phyloP scores from a whole-genome alignment of 2,329 filamentous ascomycete genomes.

The Penicillium sp. region DNA sequence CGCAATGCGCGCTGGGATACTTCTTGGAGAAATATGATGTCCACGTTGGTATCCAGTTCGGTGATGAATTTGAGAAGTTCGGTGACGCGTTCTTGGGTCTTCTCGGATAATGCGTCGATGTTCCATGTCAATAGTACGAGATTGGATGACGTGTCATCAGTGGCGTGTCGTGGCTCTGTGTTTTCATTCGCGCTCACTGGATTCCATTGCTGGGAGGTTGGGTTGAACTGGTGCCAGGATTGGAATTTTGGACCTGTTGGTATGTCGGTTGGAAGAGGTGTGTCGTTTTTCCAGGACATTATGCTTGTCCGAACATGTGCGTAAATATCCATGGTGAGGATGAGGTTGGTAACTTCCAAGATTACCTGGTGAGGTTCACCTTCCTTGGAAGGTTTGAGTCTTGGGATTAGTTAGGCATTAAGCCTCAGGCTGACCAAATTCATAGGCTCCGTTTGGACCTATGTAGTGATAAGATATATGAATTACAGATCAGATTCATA shows the following conservation, averaged over 20 bases:
- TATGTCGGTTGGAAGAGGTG: not conserved
- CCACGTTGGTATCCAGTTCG: not conserved
- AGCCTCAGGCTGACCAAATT: not conserved
- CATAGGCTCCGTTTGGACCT: not conserved
- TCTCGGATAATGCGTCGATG: constrained; percentile 9
- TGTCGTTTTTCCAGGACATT: not conserved
- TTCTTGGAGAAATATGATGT: constrained; percentile 17
- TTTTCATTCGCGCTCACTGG: not conserved
- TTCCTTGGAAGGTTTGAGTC: not conserved
- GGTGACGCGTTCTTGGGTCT: constrained; percentile 6
- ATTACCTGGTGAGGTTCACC: not conserved
- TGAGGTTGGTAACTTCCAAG: not conserved
- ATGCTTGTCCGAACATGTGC: not conserved
- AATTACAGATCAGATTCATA: not conserved
- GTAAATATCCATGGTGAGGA: not conserved
- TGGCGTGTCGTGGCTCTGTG: not conserved
- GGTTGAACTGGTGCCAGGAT: constrained; percentile 1
- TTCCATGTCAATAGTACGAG: constrained; percentile 16
- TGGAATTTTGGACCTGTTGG: not conserved
- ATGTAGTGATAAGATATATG: not conserved
- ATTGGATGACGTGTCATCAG: not conserved
- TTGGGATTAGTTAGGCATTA: not conserved
- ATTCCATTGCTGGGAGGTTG: not conserved
- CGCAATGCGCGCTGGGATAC: constrained; percentile 9
- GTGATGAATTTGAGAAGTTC: constrained; percentile 11